Percentiles rank a stretch among this genome's conserved stretches.
Evolutionary conservation across 768 basidiomycete species (phyloP).

Genomic region (Tricholoma sp.): DNA sequence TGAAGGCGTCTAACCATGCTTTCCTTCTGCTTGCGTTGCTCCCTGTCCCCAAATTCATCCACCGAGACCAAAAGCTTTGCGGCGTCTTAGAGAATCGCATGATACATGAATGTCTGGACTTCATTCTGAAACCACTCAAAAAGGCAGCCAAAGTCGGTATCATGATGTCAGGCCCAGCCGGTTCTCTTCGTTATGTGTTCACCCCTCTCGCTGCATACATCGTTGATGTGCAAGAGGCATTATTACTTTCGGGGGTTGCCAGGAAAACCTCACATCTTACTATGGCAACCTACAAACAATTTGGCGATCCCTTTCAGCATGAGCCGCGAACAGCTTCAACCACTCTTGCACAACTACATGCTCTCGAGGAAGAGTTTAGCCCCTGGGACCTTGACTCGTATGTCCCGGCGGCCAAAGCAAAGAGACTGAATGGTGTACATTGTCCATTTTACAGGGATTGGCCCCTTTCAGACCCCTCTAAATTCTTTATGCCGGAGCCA

Average conservation of each 20-base stretch:
- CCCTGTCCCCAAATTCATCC: conserved; percentile 12
- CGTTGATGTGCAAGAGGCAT: conserved; percentile 27
- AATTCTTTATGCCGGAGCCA: too few relatives aligned
- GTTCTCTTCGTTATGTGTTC: conserved; percentile 17
- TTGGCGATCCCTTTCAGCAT: conserved; percentile 26
- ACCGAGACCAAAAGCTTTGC: conserved; percentile 2
- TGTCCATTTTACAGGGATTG: too few relatives aligned
- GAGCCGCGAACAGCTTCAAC: conserved; percentile 13
- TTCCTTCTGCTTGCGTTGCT: conserved; percentile 14
- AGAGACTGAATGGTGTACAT: too few relatives aligned
- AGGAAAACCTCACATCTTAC: conserved; percentile 27
- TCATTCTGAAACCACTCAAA: conserved; percentile 25
- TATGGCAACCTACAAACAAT: conserved; percentile 22
- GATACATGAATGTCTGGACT: conserved; percentile 22
- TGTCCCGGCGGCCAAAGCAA: too few relatives aligned
- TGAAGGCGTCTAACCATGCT: conserved; percentile 13
- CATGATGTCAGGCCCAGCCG: conserved; percentile 24
- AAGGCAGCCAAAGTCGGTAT: conserved; percentile 19
- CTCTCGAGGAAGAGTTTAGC: too few relatives aligned
- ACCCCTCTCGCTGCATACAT: conserved; percentile 26
- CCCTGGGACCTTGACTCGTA: too few relatives aligned
- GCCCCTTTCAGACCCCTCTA: too few relatives aligned
- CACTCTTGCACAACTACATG: too few relatives aligned
- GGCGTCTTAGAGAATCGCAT: conserved; percentile 22
- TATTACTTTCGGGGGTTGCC: conserved; percentile 20